phyloP scores from a whole-genome alignment of 2,329 filamentous ascomycete species.

The Corniculantispora saksenae region DNA sequence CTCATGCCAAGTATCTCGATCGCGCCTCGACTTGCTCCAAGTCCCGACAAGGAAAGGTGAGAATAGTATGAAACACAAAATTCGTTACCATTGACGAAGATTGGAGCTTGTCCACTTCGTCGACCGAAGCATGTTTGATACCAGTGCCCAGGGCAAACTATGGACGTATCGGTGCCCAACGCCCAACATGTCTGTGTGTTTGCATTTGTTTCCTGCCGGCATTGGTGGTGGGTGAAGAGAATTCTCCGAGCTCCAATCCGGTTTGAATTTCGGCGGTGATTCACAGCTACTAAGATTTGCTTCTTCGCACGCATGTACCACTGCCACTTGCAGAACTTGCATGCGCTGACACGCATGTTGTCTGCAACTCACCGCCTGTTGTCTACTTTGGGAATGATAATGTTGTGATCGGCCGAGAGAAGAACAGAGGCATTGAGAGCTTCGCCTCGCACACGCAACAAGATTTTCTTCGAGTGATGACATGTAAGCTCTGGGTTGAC shows the following conservation, averaged over 20 bases:
- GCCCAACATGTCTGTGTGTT: not conserved
- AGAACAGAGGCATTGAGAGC: not conserved
- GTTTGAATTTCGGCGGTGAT: not conserved
- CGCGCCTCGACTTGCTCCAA: not conserved
- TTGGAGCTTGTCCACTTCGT: not conserved
- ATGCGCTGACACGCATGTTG: not conserved
- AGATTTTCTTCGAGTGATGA: not conserved
- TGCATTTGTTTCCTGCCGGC: not conserved
- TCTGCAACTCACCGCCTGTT: conserved; percentile 1
- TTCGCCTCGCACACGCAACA: no score
- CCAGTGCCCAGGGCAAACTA: no score
- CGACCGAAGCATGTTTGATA: not conserved
- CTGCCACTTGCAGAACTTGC: not conserved
- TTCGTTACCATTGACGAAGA: not conserved
- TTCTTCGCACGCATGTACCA: not conserved
- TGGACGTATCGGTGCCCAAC: not conserved
- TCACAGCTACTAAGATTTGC: not conserved
- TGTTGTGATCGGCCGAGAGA: not conserved
- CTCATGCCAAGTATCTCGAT: not conserved
- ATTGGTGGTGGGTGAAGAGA: not conserved
- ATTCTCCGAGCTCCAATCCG: not conserved
- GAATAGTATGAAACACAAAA: not conserved
- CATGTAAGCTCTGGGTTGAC: not conserved
- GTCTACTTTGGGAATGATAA: not conserved
- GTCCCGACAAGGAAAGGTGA: not conserved